phyloP scores from a whole-genome alignment of 148 eudicot genomes.

The Cornus florida region DNA sequence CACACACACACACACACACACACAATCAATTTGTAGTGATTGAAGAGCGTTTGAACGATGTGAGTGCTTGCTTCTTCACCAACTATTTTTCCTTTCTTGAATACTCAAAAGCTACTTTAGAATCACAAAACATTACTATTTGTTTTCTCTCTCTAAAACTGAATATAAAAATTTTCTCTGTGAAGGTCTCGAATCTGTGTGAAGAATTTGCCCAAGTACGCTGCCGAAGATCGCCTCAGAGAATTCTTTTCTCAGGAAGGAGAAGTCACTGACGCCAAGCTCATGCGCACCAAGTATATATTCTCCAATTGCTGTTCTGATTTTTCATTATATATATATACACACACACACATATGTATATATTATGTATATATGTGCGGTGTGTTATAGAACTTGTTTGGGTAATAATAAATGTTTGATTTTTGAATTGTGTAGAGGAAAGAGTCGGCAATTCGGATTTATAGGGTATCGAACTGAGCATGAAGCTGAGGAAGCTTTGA shows the following conservation, averaged over 20 bases:
- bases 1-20: background rate
- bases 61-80: background rate
- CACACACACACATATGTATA: too few relatives aligned
- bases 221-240: constrained; percentile 63
- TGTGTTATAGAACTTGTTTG: background rate
- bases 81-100: background rate
- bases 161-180: background rate
- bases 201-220: constrained; percentile 75
- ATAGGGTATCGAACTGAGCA: constrained; percentile 73
- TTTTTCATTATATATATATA: background rate
- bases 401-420: background rate
- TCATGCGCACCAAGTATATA: constrained; percentile 71
- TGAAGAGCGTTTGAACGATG: constrained; percentile 1
- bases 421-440: constrained; percentile 54
- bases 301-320: background rate
- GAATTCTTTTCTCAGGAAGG: constrained; percentile 84
- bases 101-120: background rate
- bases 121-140: too few relatives aligned
- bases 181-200: constrained; percentile 85
- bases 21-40: background rate
- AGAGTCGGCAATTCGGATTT: constrained; percentile 89
- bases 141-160: background rate
- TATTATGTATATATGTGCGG: background rate
- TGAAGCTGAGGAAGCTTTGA: constrained; percentile 80
- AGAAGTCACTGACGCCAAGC: constrained; percentile 91